Base-by-base conservation (phyloP, 148 eudicot genomes). In the Salicornia ramosissima region DNA sequence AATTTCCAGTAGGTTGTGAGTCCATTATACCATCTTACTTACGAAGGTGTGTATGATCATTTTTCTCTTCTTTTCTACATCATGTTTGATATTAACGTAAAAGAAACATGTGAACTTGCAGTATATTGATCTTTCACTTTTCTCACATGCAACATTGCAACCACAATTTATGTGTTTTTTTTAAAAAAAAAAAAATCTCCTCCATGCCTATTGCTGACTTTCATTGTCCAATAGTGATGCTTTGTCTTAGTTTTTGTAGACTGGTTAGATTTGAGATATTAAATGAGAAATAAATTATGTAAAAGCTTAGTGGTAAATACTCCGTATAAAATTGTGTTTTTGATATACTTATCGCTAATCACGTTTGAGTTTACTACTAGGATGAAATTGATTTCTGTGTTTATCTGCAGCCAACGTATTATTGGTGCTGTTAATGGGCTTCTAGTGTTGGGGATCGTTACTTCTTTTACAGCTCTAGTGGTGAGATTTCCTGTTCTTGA, bases 361-460 rank as follows among this genome's bases (percentile, higher is more conserved):
- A 6, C 0, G 40, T 5, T 1, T n/a, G 28, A 21, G 11, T 65
- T 74, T 47, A 39, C 55, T 24, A 33, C 33, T 46, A 33, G 28
- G 21, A n/a, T 69, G 51, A 68, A 62, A 46, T 50, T 33, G 34
- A 28, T 33, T 71, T 54, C 36, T 30, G 16, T 18, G 64, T 31
- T 30, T 42, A 42, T 72, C 56, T 85, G 85, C 80, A 93, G 98
- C 82, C 98, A 90, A 80, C 86, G 87, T 69, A 30, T 88, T 70
- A 83, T 93, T 81, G 98, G 95, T 54, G 89, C 96, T 53, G 88
- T 91, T 50, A 91, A 89, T 78, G 97, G 96, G 66, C 78, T 77
- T 75, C 86, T 91, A 59, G 80, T 91, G 18, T 45, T 85, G 53
- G 94, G 94, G 61, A 90, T 93, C 82, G 71, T 93, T 53, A 64